Evolutionary conservation across 306 rosid genomes (phyloP), one percentile per base, ranked within the genome.

Genomic region (Quercus gilva): DNA sequence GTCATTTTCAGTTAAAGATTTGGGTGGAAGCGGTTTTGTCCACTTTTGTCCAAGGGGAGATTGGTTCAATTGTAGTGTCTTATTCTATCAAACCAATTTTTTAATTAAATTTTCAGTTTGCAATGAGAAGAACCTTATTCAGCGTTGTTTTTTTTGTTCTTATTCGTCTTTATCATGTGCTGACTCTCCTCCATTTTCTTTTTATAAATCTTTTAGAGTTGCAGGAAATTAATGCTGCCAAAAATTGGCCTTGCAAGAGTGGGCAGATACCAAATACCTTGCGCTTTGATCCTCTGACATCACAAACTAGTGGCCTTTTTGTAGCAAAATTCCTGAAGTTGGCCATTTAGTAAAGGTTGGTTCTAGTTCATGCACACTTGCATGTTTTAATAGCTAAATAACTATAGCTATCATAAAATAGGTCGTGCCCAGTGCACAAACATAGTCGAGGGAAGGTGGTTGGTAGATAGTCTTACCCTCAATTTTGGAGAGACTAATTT

Each of bases 271-370:
- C 77, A 29, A 89, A 87, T 51, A 91, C 99, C 56, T 57, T 85
- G 78, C 90, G 96, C 18, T 95, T 95, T 80, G 97, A 93, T 75
- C 92, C 99, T 0, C 52, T 68, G 72, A 84, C 92, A 19, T 95
- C 97, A 63, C 90, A 85, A 69, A 93, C 99, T 11, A 91, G 99
- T 76, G 97, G 96, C 49, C 93, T 95, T 65, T 95, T 93, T 70
- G 88, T 93, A 14, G 97, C 94, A 0, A 90, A 88, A 84, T 84
- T 93, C 84, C 80, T 85, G 61, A 91, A 91, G 83, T 57, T 84
- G 14, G 78, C 43, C 79, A 64, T 55, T 73, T 89, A 58, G 85
- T 81, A 37, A 17, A 55, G 21, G 41, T 55, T 55, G 52, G 52
- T 33, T 67, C 52, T 35, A 31, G 49, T 19, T 3, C 51, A 10